Conservation (phyloP, 805 yeast species). For the Suhomyces sp. region DNA sequence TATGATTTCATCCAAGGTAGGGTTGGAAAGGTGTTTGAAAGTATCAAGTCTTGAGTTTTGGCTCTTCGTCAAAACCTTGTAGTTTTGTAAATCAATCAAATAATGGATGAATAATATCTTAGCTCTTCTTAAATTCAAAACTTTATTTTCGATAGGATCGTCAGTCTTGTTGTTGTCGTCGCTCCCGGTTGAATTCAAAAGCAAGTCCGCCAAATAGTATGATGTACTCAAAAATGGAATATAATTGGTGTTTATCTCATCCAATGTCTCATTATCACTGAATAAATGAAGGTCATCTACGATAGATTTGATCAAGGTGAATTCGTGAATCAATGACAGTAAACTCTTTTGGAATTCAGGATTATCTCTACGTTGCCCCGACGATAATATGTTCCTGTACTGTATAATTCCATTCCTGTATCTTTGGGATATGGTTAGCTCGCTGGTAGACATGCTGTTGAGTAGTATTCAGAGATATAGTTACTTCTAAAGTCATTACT, state of each 20-base stretch:
- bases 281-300: slow-evolving; percentile 57
- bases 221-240: slow-evolving; percentile 60
- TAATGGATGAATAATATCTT: slow-evolving; percentile 43
- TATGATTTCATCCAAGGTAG: slow-evolving; percentile 39
- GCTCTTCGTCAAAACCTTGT: slow-evolving; percentile 33
- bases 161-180: slow-evolving; percentile 2
- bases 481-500: too few species aligned
- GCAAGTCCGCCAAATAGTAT: slow-evolving; percentile 50
- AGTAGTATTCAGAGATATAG: not conserved
- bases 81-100: slow-evolving; percentile 14
- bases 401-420: slow-evolving; percentile 12
- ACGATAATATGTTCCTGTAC: slow-evolving; percentile 10
- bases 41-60: slow-evolving; percentile 40
- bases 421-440: slow-evolving; percentile 14
- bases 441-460: not conserved
- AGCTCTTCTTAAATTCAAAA: slow-evolving; percentile 29
- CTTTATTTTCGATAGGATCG: slow-evolving; percentile 19
- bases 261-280: slow-evolving; percentile 68
- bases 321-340: slow-evolving; percentile 35
- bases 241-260: slow-evolving; percentile 65
- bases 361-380: slow-evolving; percentile 40
- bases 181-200: slow-evolving; percentile 14
- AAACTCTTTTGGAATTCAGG: slow-evolving; percentile 40
- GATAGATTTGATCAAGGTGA: slow-evolving; percentile 43
- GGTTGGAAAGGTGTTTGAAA: slow-evolving; percentile 41